Conservation (phyloP, 2,329 filamentous ascomycete species). For the Phoma sp. region DNA sequence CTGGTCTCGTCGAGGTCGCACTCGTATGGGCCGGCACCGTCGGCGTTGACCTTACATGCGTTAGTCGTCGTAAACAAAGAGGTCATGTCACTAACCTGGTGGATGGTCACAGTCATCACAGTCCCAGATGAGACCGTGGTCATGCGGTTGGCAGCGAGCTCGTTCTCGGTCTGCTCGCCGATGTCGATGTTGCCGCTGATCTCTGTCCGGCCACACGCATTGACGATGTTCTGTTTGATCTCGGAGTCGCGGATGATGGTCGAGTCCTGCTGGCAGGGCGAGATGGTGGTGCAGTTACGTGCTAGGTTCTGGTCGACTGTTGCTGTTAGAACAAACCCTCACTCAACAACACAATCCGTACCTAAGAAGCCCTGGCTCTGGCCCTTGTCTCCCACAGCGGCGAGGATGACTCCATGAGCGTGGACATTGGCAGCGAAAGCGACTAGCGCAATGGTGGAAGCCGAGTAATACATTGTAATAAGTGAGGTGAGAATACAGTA, state of each 20-base stretch:
- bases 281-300: constrained; percentile 48
- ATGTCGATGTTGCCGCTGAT: constrained; percentile 48
- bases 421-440: constrained; percentile 38
- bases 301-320: constrained; percentile 42
- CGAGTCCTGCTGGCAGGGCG: constrained; percentile 47
- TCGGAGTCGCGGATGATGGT: constrained; percentile 47
- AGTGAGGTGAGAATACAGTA: constrained; percentile 16
- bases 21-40: constrained; percentile 69
- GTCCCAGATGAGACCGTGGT: constrained; percentile 36
- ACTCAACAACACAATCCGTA: neutral
- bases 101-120: constrained; percentile 46
- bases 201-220: constrained; percentile 46
- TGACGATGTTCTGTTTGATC: constrained; percentile 48
- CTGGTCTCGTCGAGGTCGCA: constrained; percentile 69
- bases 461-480: constrained; percentile 37
- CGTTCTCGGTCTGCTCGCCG: constrained; percentile 48
- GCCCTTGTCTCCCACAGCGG: constrained; percentile 37
- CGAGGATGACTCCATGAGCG: constrained; percentile 41
- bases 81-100: constrained; percentile 47
- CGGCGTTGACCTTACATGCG: constrained; percentile 60
- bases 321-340: constrained; percentile 3
- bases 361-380: constrained; percentile 43
- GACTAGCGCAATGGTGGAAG: constrained; percentile 38
- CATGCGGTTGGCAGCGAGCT: constrained; percentile 41
- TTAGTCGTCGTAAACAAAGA: neutral